Evolutionary conservation across 139 green algal genomes (phyloP), one percentile per base, ranked within the genome.

Genomic region (Picocystis salinarum): DNA sequence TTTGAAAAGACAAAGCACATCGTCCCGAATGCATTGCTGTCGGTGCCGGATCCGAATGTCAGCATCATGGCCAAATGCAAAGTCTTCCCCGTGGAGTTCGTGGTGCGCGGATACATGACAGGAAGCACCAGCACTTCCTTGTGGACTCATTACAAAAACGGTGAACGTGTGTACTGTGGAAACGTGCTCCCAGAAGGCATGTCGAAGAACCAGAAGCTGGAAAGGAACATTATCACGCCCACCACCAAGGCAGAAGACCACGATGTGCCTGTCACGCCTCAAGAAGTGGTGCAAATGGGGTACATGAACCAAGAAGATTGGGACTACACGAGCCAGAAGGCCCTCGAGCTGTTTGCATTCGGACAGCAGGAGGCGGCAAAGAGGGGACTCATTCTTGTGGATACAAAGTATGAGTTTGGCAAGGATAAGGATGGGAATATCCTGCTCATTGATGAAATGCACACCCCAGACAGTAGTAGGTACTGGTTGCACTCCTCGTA

Each of bases 71-170:
- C 61, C 23, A 91, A 91, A 55, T 93, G 81, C 66, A 47, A 30
- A 0, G 83, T 97, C 3, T 94, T 98, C 54, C 88, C 88, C 0
- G 77, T 98, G 6, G 88, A 98, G 70, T 93, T 95, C 67, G 86
- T 96, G 24, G 77, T 87, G 12, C 50, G 88, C 2, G 88, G 83
- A 24, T 98, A 80, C 73, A 75, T 98, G 61, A 98, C 88, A 33
- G 85, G 86, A 46, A 83, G 61, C 56, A 98, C 88, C 4, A 74
- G 80, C 52, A 98, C 88, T 22, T 94, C 80, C 3, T 59, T 98
- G 27, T 97, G 88, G 88, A 98, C 87, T 13, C 74, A 93, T 56
- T 98, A 98, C 64, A 82, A 70, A 13, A 55, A 45, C 4, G 85
- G 85, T 5, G 64, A 58, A 28, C 71, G 88, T 2, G 23, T 69